Evolutionary conservation across 2,329 filamentous ascomycete genomes (phyloP).

Genomic region (Clarireedia monteithiana): DNA sequence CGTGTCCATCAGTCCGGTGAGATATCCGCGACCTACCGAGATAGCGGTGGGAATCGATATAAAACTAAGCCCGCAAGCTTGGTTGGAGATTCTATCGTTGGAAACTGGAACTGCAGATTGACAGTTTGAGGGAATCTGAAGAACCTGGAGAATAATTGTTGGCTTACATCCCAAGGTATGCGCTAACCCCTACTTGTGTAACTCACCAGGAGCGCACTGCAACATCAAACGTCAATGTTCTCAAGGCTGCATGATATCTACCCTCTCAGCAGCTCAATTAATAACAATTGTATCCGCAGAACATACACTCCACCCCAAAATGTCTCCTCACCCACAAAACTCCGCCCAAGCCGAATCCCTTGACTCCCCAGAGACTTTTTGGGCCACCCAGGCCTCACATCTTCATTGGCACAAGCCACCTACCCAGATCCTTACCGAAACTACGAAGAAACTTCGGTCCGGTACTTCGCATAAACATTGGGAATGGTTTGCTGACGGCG

Average conservation of each 20-base stretch:
- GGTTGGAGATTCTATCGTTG: too few relatives aligned
- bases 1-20: not conserved
- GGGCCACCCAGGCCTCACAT: slow-evolving; percentile 64
- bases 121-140: too few relatives aligned
- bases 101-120: too few relatives aligned
- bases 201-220: too few relatives aligned
- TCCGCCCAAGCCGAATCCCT: slow-evolving; percentile 44
- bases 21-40: not conserved
- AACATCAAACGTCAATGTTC: too few relatives aligned
- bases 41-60: not conserved
- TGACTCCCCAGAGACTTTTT: slow-evolving; percentile 63
- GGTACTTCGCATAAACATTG: slow-evolving; percentile 66
- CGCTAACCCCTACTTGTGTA: too few relatives aligned
- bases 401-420: slow-evolving; percentile 78
- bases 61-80: too few relatives aligned
- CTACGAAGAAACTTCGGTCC: slow-evolving; percentile 54
- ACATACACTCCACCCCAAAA: slow-evolving; percentile 10
- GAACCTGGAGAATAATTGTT: too few relatives aligned
- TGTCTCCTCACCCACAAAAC: slow-evolving; percentile 28
- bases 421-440: slow-evolving; percentile 48
- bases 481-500: slow-evolving; percentile 84
- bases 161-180: too few relatives aligned
- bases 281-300: not conserved
- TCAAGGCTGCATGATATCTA: too few relatives aligned
- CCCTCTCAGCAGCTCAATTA: not conserved